phyloP scores from a whole-genome alignment of 2,329 filamentous ascomycete genomes.

The Pseudogymnoascus sp. region DNA sequence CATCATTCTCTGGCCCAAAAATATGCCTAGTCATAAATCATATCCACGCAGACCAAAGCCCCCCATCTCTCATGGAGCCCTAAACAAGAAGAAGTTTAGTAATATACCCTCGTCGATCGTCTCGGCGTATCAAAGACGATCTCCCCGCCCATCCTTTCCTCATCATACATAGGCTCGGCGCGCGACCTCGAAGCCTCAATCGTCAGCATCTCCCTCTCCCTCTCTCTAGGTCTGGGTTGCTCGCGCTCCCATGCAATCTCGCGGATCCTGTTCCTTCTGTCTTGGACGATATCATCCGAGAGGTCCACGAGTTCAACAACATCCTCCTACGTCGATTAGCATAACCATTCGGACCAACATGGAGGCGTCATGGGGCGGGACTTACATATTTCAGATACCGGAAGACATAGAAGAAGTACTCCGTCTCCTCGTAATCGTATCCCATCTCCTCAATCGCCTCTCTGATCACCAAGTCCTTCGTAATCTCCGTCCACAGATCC shows the following conservation, averaged over 20 bases:
- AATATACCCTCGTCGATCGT: constrained; percentile 2
- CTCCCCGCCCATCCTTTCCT: constrained; percentile 59
- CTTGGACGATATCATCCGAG: constrained; percentile 72
- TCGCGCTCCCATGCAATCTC: constrained; percentile 53
- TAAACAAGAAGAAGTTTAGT: not conserved
- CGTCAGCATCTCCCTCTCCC: not conserved
- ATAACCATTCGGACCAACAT: constrained; percentile 2
- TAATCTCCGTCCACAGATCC: constrained; percentile 93
- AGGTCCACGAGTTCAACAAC: constrained; percentile 76
- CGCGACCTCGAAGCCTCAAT: constrained; percentile 20
- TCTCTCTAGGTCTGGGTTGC: constrained; percentile 38
- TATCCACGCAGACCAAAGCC: not conserved
- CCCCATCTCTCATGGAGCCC: not conserved
- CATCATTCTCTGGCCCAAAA: not conserved
- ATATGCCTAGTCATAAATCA: not conserved
- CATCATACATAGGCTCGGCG: constrained; percentile 38
- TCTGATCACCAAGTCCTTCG: constrained; percentile 78
- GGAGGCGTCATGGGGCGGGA: constrained; percentile 22
- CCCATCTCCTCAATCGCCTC: constrained; percentile 80
- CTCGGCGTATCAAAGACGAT: constrained; percentile 49
- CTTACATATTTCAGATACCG: constrained; percentile 83
- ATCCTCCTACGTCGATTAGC: constrained; percentile 61
- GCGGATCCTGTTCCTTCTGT: constrained; percentile 44
- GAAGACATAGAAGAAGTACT: constrained; percentile 86
- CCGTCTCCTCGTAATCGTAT: constrained; percentile 87